These are phyloP conservation scores for Dittrichia graveolens DNA, from an alignment of 129 eudicot genomes.

Conservation along the genomic window DNA sequence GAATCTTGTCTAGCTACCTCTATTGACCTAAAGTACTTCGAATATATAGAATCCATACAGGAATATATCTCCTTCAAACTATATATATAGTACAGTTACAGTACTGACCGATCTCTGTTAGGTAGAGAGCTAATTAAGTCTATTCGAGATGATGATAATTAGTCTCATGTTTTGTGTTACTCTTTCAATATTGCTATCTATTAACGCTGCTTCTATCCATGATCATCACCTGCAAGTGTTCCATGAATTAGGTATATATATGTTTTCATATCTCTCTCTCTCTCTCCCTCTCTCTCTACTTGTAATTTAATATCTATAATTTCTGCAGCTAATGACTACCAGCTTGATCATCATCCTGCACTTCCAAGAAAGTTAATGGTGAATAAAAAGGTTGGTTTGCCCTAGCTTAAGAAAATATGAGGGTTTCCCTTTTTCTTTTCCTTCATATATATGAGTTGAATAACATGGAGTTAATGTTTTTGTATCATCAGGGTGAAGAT, in stretches of 20 bases:
- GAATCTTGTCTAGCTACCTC: slow-evolving; percentile 26
- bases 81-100: background rate
- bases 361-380: slow-evolving; percentile 35
- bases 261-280: background rate
- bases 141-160: slow-evolving; percentile 17
- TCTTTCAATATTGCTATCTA: slow-evolving; percentile 24
- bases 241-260: slow-evolving; percentile 23
- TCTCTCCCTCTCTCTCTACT: background rate
- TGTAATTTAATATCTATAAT: background rate
- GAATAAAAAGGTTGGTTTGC: slow-evolving; percentile 13
- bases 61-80: background rate
- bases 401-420: background rate
- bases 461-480: background rate
- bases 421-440: no score
- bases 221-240: slow-evolving; percentile 34
- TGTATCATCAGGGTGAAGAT: slow-evolving; percentile 26
- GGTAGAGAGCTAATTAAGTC: slow-evolving; percentile 7
- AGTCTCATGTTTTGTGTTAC: slow-evolving; percentile 25
- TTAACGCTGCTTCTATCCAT: slow-evolving; percentile 29
- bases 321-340: slow-evolving; percentile 22
- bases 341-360: slow-evolving; percentile 28
- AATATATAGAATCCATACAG: background rate
- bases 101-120: slow-evolving; percentile 1
- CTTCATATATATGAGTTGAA: background rate
- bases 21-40: background rate